A percentile compares a stretch with the other conserved stretches of the same genome.
Evolutionary conservation across 2,329 filamentous ascomycete genomes (phyloP).

Genomic region (Diplodia sapinea): DNA sequence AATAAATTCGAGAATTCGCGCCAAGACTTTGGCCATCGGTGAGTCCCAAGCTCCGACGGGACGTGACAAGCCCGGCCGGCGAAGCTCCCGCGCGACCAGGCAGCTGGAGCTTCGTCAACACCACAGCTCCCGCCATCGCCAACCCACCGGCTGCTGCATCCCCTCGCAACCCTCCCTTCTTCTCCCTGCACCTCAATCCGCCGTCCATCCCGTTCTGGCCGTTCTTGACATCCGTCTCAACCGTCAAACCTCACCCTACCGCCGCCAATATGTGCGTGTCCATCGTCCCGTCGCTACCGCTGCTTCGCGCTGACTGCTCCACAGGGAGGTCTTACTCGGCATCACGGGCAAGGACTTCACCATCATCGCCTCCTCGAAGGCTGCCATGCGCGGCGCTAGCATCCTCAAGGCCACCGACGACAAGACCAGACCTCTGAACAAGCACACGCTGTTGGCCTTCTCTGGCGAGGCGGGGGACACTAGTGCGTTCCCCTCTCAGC

Average conservation of each 20-base stretch:
- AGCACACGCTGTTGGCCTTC: constrained; percentile 93
- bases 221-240: not conserved
- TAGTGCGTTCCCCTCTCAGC: constrained; percentile 59
- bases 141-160: constrained; percentile 5
- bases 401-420: constrained; percentile 95
- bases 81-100: constrained; percentile 28
- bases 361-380: constrained; percentile 96
- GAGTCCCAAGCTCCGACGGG: constrained; percentile 28
- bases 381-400: constrained; percentile 95
- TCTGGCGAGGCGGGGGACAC: constrained; percentile 97
- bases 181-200: not conserved
- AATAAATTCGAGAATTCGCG: constrained; percentile 32
- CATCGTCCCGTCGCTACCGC: not conserved
- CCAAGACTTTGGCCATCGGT: constrained; percentile 28
- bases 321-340: constrained; percentile 94
- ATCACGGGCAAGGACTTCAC: constrained; percentile 99
- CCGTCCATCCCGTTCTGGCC: not conserved
- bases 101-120: constrained; percentile 31
- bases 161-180: not conserved
- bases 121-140: constrained; percentile 25
- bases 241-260: not conserved
- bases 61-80: not conserved
- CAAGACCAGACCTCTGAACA: constrained; percentile 92
- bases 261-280: constrained; percentile 30
- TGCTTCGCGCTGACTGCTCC: constrained; percentile 10